These are phyloP conservation scores for Centrapalus pauciflorus DNA, from an alignment of 129 eudicot species.

Conservation along the genomic window DNA sequence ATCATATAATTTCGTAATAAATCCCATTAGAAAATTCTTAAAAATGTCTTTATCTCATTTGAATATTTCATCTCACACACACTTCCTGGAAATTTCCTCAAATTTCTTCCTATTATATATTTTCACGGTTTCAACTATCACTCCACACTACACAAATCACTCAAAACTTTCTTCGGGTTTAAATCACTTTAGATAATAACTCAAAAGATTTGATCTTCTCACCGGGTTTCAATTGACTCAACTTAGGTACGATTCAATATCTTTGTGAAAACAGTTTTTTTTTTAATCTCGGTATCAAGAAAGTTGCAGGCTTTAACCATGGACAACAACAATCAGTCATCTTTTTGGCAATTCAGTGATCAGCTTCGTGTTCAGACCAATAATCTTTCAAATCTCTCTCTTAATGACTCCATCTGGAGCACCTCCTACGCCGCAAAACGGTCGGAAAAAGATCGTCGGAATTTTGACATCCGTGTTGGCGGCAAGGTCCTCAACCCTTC, in stretches of 20 bases:
- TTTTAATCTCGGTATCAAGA: constrained; percentile 5
- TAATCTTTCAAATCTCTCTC: constrained; percentile 55
- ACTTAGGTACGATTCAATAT: not conserved
- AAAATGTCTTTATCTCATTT: not conserved
- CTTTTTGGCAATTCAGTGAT: constrained; percentile 87
- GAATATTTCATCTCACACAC: constrained; percentile 7
- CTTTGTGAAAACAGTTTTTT: not conserved
- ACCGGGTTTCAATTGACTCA: not conserved
- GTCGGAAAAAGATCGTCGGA: constrained; percentile 50
- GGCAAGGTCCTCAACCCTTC: constrained; percentile 19
- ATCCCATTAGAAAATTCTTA: not conserved
- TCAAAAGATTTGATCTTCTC: not conserved
- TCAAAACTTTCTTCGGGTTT: not conserved
- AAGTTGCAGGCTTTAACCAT: constrained; percentile 14
- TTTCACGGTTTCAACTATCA: not conserved
- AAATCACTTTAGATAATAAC: not conserved
- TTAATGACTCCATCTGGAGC: constrained; percentile 93
- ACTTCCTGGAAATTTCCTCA: constrained; percentile 49
- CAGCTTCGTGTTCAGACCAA: constrained; percentile 67
- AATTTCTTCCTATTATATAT: constrained; percentile 8
- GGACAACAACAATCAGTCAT: constrained; percentile 54
- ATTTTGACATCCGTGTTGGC: constrained; percentile 71
- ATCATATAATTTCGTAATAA: not conserved
- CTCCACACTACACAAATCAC: constrained; percentile 2
- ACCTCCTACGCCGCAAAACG: constrained; percentile 46